Conservation (phyloP, 305 asterid species). For the Fraxinus sp. region DNA sequence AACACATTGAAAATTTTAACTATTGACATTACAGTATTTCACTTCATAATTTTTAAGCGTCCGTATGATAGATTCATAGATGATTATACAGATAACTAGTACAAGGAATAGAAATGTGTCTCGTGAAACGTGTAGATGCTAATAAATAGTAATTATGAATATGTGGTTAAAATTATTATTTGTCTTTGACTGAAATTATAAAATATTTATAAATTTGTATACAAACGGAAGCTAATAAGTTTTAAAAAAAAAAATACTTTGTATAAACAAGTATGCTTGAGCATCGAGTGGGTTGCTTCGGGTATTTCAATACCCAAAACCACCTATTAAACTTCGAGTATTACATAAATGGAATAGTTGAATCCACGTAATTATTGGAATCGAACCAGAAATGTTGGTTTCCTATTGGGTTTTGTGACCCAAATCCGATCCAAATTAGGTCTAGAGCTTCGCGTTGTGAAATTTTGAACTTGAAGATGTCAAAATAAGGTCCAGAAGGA, state of each 20-base stretch:
- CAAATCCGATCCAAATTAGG: too few species aligned
- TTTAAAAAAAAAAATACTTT: neutral
- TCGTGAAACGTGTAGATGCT: too few species aligned
- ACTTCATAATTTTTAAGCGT: neutral
- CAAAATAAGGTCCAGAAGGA: too few species aligned
- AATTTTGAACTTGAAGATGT: too few species aligned
- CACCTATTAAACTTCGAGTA: neutral
- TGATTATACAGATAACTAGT: neutral
- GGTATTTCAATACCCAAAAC: neutral
- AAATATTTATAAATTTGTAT: neutral
- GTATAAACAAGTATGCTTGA: neutral
- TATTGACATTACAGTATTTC: neutral
- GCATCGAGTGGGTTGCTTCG: neutral
- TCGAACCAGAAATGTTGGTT: neutral
- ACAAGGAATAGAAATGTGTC: neutral
- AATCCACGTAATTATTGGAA: neutral
- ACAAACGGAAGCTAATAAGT: neutral
- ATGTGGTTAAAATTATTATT: neutral
- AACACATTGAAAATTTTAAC: neutral
- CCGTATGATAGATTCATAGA: neutral
- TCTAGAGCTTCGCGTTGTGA: too few species aligned
- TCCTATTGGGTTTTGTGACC: too few species aligned
- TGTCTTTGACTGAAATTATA: neutral
- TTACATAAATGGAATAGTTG: neutral
- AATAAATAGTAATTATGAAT: neutral